phyloP scores from a whole-genome alignment of 140 eudicot species.

The Bidens hawaiensis region DNA sequence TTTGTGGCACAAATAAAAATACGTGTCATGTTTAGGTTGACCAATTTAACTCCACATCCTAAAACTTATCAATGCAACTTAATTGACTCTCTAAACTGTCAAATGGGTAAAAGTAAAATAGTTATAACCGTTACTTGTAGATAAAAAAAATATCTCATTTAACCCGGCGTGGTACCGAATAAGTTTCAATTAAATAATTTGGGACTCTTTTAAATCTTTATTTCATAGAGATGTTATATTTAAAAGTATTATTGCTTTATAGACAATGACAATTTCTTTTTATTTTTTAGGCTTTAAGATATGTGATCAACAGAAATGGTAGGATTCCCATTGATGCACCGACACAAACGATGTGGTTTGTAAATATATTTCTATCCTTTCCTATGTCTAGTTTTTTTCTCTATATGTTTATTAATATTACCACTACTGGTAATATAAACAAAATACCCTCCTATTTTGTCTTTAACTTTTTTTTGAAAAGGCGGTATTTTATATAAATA shows the following conservation, averaged over 20 bases:
- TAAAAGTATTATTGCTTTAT: constrained; percentile 6
- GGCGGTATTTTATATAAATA: too few species aligned
- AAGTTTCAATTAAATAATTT: background rate
- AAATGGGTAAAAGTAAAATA: too few species aligned
- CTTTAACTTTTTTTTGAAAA: too few species aligned
- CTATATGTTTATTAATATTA: constrained; percentile 9
- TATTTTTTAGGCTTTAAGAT: background rate
- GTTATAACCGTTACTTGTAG: too few species aligned
- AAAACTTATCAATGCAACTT: too few species aligned
- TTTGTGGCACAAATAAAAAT: too few species aligned
- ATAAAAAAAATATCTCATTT: background rate
- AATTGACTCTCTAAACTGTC: too few species aligned
- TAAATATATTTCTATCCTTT: constrained; percentile 4
- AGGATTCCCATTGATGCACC: constrained; percentile 23
- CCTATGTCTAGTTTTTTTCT: background rate
- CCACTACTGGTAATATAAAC: background rate
- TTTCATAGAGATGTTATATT: background rate
- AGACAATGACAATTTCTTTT: constrained; percentile 6
- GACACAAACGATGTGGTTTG: constrained; percentile 16
- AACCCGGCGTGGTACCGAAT: background rate
- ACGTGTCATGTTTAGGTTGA: too few species aligned
- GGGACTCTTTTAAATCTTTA: background rate
- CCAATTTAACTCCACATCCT: too few species aligned
- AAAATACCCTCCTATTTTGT: background rate
- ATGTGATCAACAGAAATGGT: constrained; percentile 10